A percentile compares a stretch with the other conserved stretches of the same genome.
These are phyloP conservation scores for Mytilinidion resinicola DNA, from an alignment of 495 filamentous ascomycete species.

Conservation along the genomic window DNA sequence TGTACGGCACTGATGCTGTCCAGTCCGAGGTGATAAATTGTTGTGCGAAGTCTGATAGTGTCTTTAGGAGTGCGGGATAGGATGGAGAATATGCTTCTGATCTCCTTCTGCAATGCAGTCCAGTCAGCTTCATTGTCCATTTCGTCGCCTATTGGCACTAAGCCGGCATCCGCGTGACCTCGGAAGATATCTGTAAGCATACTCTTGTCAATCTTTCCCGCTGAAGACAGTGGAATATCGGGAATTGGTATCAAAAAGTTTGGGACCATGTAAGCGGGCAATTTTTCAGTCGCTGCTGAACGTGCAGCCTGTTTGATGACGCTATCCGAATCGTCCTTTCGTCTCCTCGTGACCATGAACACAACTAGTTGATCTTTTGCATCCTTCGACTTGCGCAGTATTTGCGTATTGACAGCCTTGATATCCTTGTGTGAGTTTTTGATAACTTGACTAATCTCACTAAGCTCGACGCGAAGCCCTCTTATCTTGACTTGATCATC, in stretches of 20 bases:
- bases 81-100: slow-evolving; percentile 52
- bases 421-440: slow-evolving; percentile 14
- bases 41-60: slow-evolving; percentile 27
- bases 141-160: background rate
- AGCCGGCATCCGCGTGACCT: slow-evolving; percentile 1
- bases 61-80: slow-evolving; percentile 38
- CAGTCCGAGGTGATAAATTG: slow-evolving; percentile 40
- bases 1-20: slow-evolving; percentile 43
- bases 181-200: slow-evolving; percentile 30
- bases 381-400: slow-evolving; percentile 7
- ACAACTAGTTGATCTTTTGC: slow-evolving; percentile 25
- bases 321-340: background rate
- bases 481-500: slow-evolving; percentile 31
- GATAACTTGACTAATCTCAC: slow-evolving; percentile 29
- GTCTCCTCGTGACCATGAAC: slow-evolving; percentile 15
- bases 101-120: slow-evolving; percentile 43
- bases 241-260: slow-evolving; percentile 21
- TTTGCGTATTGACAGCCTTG: slow-evolving; percentile 19
- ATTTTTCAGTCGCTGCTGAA: background rate
- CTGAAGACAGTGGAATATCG: slow-evolving; percentile 28
- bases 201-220: slow-evolving; percentile 39
- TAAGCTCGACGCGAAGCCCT: slow-evolving; percentile 26
- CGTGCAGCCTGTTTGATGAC: slow-evolving; percentile 5
- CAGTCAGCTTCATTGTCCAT: slow-evolving; percentile 31
- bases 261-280: slow-evolving; percentile 30